Conservation (phyloP, 1,139 yeast species). For the Hansenula sp. region DNA sequence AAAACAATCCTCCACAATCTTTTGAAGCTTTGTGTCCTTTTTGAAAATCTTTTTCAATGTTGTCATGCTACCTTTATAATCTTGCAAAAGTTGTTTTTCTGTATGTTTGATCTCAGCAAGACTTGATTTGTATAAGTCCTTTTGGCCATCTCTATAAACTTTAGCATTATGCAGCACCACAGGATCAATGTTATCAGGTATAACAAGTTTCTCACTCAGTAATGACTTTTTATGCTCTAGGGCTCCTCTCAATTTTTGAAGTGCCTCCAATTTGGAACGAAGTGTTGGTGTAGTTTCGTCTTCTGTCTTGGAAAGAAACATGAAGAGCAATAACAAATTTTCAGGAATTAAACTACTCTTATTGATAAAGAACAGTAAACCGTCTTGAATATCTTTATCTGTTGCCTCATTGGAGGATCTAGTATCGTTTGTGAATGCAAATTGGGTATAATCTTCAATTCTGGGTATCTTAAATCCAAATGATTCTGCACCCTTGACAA, state of each 20-base stretch:
- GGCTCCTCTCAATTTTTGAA: conserved; percentile 21
- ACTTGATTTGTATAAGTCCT: conserved; percentile 11
- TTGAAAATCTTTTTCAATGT: conserved; percentile 19
- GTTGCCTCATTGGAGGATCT: conserved; percentile 5
- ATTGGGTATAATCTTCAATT: conserved; percentile 32
- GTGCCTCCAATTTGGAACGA: conserved; percentile 30
- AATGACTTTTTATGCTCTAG: conserved; percentile 13
- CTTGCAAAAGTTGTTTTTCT: conserved; percentile 16
- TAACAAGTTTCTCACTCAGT: conserved; percentile 5
- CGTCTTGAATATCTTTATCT: conserved; percentile 10
- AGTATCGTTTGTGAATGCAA: conserved; percentile 26
- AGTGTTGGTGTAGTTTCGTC: conserved; percentile 24
- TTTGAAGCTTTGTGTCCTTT: conserved; percentile 11
- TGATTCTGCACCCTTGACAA: conserved; percentile 13
- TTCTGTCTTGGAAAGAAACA: conserved; percentile 21
- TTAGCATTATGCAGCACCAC: conserved; percentile 7
- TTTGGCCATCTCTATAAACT: conserved; percentile 18
- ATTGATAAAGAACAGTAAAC: conserved; percentile 19
- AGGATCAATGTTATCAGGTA: conserved; percentile 2
- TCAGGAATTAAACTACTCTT: conserved; percentile 22
- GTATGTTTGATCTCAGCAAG: conserved; percentile 11
- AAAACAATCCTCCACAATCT: conserved; percentile 3
- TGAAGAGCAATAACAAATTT: conserved; percentile 25
- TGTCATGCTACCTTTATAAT: conserved; percentile 11
- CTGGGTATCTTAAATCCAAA: conserved; percentile 21